Conservation (phyloP, 2,329 filamentous ascomycete species). For the Phyllosticta paracitricarpa region DNA sequence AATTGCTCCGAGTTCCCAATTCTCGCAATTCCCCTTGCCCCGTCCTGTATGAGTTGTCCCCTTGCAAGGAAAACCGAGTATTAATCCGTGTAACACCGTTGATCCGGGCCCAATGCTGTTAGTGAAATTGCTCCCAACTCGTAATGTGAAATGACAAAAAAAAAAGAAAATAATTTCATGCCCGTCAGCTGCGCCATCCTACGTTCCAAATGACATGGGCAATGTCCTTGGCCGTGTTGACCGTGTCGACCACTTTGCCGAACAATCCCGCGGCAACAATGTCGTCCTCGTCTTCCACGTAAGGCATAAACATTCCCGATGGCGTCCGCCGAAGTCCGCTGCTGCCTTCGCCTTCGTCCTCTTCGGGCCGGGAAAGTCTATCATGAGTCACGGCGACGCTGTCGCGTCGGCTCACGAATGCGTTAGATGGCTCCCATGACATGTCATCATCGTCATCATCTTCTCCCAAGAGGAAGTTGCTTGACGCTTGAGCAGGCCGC, state of each 20-base stretch:
- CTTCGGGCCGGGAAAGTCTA: slow-evolving; percentile 22
- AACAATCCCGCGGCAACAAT: slow-evolving; percentile 52
- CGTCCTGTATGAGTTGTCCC: neutral
- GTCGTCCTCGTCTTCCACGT: slow-evolving; percentile 62
- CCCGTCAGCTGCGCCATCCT: slow-evolving; percentile 46
- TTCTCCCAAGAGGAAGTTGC: slow-evolving; percentile 54
- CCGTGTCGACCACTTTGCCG: slow-evolving; percentile 70
- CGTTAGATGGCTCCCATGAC: slow-evolving; percentile 34
- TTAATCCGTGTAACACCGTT: slow-evolving; percentile 10
- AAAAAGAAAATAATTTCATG: neutral
- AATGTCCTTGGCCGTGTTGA: slow-evolving; percentile 55
- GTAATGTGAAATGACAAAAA: neutral
- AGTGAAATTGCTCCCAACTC: neutral
- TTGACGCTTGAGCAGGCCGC: slow-evolving; percentile 57
- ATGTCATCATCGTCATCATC: slow-evolving; percentile 44
- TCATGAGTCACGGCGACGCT: slow-evolving; percentile 14
- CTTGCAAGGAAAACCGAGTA: slow-evolving; percentile 7
- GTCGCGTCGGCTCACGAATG: slow-evolving; percentile 25
- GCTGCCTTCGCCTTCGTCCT: slow-evolving; percentile 19
- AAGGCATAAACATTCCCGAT: slow-evolving; percentile 88
- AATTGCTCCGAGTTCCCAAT: neutral
- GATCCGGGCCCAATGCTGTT: slow-evolving; percentile 10
- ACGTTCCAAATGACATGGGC: slow-evolving; percentile 59
- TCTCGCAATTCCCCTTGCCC: neutral
- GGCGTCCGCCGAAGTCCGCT: slow-evolving; percentile 63